These are phyloP conservation scores for Coelastrella sp. DNA, from an alignment of 139 green algal genomes.

Conservation along the genomic window DNA sequence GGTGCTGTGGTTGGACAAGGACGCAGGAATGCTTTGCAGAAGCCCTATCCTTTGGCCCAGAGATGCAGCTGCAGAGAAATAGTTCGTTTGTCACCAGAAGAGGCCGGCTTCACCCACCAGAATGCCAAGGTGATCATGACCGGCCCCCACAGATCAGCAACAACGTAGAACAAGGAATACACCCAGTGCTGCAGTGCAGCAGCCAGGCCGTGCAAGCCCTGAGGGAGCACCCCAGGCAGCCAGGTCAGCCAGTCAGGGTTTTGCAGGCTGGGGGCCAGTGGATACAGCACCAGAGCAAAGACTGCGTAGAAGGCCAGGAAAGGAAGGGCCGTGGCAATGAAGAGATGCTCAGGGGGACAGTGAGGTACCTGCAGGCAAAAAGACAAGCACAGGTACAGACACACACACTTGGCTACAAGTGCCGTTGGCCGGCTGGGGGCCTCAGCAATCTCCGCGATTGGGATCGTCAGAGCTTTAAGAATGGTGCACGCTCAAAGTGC, in stretches of 20 bases:
- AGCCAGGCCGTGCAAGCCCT: neutral
- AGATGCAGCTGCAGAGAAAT: neutral
- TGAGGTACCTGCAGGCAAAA: slow-evolving; percentile 47
- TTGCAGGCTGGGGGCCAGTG: slow-evolving; percentile 70
- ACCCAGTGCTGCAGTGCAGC: slow-evolving; percentile 91
- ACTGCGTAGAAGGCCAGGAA: slow-evolving; percentile 79
- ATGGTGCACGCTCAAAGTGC: no score
- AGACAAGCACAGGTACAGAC: neutral
- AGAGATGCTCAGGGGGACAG: slow-evolving; percentile 69
- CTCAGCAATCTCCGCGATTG: no score
- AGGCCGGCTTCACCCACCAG: slow-evolving; percentile 83
- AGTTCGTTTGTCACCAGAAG: neutral
- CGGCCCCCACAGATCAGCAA: slow-evolving; percentile 94
- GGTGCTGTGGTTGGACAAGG: neutral
- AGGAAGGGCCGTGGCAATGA: slow-evolving; percentile 70
- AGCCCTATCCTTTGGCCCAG: neutral
- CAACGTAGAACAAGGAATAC: slow-evolving; percentile 96
- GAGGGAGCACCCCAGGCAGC: neutral
- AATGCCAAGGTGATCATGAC: slow-evolving; percentile 96
- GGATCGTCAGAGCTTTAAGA: no score
- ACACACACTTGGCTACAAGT: neutral
- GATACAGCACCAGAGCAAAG: slow-evolving; percentile 81
- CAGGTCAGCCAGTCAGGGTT: slow-evolving; percentile 28
- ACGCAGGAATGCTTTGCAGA: neutral
- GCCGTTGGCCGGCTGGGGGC: neutral